These are phyloP conservation scores for Heimioporus retisporus DNA, from an alignment of 1,284 basidiomycete species.

Conservation along the genomic window DNA sequence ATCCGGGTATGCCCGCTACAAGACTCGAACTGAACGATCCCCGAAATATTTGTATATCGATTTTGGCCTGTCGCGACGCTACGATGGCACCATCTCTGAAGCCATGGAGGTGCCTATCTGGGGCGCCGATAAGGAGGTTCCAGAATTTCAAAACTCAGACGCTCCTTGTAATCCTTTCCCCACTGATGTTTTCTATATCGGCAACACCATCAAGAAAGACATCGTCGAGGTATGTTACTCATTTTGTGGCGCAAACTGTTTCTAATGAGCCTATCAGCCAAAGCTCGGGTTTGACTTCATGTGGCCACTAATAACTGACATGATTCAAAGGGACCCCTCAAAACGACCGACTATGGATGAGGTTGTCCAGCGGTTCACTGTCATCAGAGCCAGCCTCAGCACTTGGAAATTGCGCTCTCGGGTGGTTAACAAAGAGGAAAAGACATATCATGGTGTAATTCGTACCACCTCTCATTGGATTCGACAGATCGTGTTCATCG, in stretches of 20 bases:
- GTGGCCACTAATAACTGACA: slow-evolving; percentile 24
- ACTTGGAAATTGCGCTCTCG: slow-evolving; percentile 31
- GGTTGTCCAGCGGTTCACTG: slow-evolving; percentile 21
- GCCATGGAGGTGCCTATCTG: slow-evolving; percentile 31
- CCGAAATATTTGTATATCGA: slow-evolving; percentile 51
- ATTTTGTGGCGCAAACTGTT: background rate
- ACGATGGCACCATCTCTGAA: slow-evolving; percentile 24
- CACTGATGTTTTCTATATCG: slow-evolving; percentile 50
- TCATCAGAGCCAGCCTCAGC: slow-evolving; percentile 8
- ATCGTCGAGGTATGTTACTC: slow-evolving; percentile 37
- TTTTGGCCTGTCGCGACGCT: slow-evolving; percentile 48
- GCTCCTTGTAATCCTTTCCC: slow-evolving; percentile 45
- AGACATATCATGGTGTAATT: background rate
- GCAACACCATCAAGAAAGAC: slow-evolving; percentile 41
- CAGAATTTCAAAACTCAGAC: slow-evolving; percentile 29
- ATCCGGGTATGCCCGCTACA: slow-evolving; percentile 27
- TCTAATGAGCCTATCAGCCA: slow-evolving; percentile 5
- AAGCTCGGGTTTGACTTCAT: slow-evolving; percentile 28
- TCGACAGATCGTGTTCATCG: slow-evolving; percentile 20
- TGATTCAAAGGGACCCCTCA: slow-evolving; percentile 27
- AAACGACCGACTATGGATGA: slow-evolving; percentile 32
- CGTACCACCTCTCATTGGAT: slow-evolving; percentile 26
- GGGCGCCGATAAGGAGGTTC: slow-evolving; percentile 38
- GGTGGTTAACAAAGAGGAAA: slow-evolving; percentile 17
- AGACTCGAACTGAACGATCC: slow-evolving; percentile 41